A percentile compares a stretch with the other conserved stretches of the same genome.
Conservation (phyloP, 1,284 basidiomycete species). For the Meira nashicola region DNA sequence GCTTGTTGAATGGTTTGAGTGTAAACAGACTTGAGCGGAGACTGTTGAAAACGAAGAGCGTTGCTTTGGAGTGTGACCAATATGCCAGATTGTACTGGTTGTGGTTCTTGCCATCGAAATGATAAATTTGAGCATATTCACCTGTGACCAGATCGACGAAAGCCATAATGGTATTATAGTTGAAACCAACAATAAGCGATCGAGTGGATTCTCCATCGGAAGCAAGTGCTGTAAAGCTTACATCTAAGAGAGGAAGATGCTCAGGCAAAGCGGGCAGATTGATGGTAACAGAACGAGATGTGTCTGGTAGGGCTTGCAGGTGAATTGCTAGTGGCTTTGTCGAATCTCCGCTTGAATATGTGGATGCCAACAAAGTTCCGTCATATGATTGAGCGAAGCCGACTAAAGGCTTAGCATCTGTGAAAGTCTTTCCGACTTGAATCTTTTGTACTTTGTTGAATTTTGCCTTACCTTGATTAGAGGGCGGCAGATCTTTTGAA, state of each 20-base stretch:
- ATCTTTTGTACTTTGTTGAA: not conserved
- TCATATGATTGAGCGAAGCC: too few species aligned
- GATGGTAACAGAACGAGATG: not conserved
- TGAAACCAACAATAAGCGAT: constrained; percentile 2
- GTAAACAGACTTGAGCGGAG: constrained; percentile 4
- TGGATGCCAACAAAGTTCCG: too few species aligned
- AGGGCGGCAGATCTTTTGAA: not conserved
- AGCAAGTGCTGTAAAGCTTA: not conserved
- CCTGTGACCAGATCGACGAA: constrained; percentile 3
- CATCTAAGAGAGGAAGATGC: not conserved
- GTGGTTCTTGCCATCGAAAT: not conserved
- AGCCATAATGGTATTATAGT: not conserved
- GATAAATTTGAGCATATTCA: not conserved
- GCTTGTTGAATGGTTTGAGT: not conserved
- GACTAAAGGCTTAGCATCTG: not conserved
- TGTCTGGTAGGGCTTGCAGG: not conserved
- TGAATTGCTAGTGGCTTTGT: too few species aligned
- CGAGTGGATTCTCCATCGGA: not conserved
- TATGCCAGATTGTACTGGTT: not conserved
- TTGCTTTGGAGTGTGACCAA: not conserved
- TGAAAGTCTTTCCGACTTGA: not conserved
- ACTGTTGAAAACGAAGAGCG: constrained; percentile 1
- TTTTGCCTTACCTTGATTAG: not conserved
- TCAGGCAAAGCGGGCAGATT: too few species aligned
- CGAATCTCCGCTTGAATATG: too few species aligned